Conservation (phyloP, 2,329 filamentous ascomycete genomes). For the Nemania bipapillata region DNA sequence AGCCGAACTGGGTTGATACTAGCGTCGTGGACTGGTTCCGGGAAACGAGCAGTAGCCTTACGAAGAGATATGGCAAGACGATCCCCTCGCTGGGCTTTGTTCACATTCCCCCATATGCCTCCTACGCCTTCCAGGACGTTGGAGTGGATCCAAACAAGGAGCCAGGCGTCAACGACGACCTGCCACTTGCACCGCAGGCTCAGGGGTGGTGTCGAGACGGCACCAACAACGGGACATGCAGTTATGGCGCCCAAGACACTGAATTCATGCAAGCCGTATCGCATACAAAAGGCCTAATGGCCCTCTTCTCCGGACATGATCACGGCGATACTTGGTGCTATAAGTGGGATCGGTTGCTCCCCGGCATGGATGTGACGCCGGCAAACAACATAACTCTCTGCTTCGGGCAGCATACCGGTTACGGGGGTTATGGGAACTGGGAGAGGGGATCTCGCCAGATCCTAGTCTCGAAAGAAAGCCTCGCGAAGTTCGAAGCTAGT, state of each 20-base stretch:
- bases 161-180: constrained; percentile 61
- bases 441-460: constrained; percentile 70
- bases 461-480: constrained; percentile 56
- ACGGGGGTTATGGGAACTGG: constrained; percentile 75
- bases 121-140: constrained; percentile 54
- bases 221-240: constrained; percentile 53
- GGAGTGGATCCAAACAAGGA: constrained; percentile 54
- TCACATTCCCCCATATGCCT: constrained; percentile 61
- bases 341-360: constrained; percentile 56
- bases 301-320: constrained; percentile 73
- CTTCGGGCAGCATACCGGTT: constrained; percentile 74
- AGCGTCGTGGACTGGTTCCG: constrained; percentile 60
- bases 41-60: constrained; percentile 49
- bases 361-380: constrained; percentile 47
- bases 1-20: constrained; percentile 60
- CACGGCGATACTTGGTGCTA: constrained; percentile 71
- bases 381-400: constrained; percentile 58
- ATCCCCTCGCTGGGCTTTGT: constrained; percentile 62
- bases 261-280: constrained; percentile 72
- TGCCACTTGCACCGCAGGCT: constrained; percentile 56
- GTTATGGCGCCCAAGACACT: constrained; percentile 63
- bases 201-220: constrained; percentile 59
- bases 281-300: constrained; percentile 65
- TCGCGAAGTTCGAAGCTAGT: constrained; percentile 58
- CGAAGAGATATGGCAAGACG: constrained; percentile 47